A percentile compares a stretch with the other conserved stretches of the same genome.
These are phyloP conservation scores for Syncephalis fuscata DNA, from an alignment of 371 early-diverging fungal species.

Conservation along the genomic window DNA sequence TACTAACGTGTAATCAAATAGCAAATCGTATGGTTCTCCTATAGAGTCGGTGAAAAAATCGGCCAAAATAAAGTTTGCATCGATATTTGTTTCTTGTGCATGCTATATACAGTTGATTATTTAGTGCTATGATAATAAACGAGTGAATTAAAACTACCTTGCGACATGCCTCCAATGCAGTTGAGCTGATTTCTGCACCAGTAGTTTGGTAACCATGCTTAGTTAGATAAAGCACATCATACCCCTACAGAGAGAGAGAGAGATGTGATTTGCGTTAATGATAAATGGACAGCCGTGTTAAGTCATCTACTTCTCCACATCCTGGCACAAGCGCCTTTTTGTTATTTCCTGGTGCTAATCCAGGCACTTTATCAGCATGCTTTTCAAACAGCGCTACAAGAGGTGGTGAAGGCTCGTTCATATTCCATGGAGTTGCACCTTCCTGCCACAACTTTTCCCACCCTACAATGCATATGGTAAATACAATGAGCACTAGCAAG, in stretches of 20 bases:
- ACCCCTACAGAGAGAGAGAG: constrained; percentile 20
- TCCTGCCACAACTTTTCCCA: constrained; percentile 40
- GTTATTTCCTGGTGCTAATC: not conserved
- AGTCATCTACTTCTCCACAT: constrained; percentile 43
- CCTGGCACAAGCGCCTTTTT: constrained; percentile 66
- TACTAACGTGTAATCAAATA: constrained; percentile 69
- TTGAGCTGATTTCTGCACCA: constrained; percentile 54
- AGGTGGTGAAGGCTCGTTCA: constrained; percentile 39
- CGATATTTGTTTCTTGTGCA: constrained; percentile 3
- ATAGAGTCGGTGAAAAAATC: constrained; percentile 37
- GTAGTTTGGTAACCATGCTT: constrained; percentile 29
- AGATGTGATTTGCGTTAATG: not conserved
- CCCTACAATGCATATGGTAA: not conserved
- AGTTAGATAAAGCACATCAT: constrained; percentile 58
- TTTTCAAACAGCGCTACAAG: constrained; percentile 38
- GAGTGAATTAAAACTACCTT: constrained; percentile 21
- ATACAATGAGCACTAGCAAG: no score
- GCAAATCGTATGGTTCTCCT: constrained; percentile 42
- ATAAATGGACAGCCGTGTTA: constrained; percentile 1
- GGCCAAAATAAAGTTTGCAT: not conserved
- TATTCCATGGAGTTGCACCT: constrained; percentile 41
- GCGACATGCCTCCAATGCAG: constrained; percentile 31
- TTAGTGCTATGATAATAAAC: not conserved
- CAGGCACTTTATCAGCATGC: constrained; percentile 20
- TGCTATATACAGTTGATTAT: constrained; percentile 5